A percentile compares a stretch with the other conserved stretches of the same genome.
phyloP scores from a whole-genome alignment of 2,329 filamentous ascomycete genomes.

The Pseudohalonectria lignicola region DNA sequence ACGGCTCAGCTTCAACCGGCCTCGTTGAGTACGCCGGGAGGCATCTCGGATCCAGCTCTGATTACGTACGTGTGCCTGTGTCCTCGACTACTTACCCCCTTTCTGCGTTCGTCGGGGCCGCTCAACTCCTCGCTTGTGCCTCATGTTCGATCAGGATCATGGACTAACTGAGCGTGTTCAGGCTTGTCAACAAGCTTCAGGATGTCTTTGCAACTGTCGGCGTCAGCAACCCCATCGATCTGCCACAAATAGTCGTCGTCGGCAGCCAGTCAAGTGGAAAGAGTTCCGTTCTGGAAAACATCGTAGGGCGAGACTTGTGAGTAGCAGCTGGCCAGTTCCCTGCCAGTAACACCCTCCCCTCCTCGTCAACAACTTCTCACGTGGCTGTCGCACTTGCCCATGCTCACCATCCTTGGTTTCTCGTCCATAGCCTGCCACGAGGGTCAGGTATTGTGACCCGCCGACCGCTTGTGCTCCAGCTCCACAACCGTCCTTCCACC shows the following conservation, averaged over 20 bases:
- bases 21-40: slow-evolving; percentile 9
- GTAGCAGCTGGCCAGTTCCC: slow-evolving; percentile 22
- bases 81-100: not conserved
- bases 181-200: slow-evolving; percentile 96
- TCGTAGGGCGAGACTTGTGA: slow-evolving; percentile 97
- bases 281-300: slow-evolving; percentile 98
- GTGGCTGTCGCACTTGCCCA: not conserved
- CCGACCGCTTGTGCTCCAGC: slow-evolving; percentile 89
- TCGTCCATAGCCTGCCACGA: slow-evolving; percentile 65
- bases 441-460: slow-evolving; percentile 95
- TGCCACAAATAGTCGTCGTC: slow-evolving; percentile 96
- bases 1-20: slow-evolving; percentile 1
- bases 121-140: too few relatives aligned
- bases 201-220: slow-evolving; percentile 98
- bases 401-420: not conserved
- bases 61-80: slow-evolving; percentile 10
- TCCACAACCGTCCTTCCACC: slow-evolving; percentile 75
- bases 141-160: too few relatives aligned
- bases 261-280: slow-evolving; percentile 98
- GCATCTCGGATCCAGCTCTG: slow-evolving; percentile 14
- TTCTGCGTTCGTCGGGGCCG: too few relatives aligned
- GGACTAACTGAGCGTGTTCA: too few relatives aligned
- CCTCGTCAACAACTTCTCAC: not conserved
- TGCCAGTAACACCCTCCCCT: slow-evolving; percentile 1
- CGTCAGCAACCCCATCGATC: slow-evolving; percentile 97